Base-by-base conservation (phyloP, 2,329 filamentous ascomycete species). In the Fusarium mexicanum region DNA sequence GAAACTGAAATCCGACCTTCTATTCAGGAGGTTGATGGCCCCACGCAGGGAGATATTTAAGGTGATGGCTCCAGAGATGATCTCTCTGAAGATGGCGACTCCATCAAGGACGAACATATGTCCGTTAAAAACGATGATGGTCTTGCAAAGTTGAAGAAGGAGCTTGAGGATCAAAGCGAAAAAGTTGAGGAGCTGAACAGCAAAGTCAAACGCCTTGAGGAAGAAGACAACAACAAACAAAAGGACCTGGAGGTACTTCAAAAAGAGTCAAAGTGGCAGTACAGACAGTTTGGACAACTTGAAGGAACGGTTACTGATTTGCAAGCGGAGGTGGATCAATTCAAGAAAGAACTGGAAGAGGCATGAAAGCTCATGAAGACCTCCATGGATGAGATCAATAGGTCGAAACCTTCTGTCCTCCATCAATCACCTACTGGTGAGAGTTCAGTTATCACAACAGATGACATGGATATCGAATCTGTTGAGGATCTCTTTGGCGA, bases 311-410 rank as follows among this genome's bases (percentile, higher is more conserved):
- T 18, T 1, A 1, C 5, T 44, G 16, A 12, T 5, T 44, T 44
- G n/a, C 5, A 7, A 18, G 4, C 6, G n/a, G 4, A 18, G 10
- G 16, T 44, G 16, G n/a, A 24, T 8, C 38, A 41, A 14, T 20
- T 41, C 4, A 41, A 43, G 8, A 16, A 16, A 43, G 3, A 43
- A 16, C 40, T n/a, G 22, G 40, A 46, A 26, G 43, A 26, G 43
- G 17, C 6, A 44, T 0, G 0, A 24, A 18, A 8, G 16, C n/a
- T 2, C 2, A 2, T 44, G n/a, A 12, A 1, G 0, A 12, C 16
- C 16, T 4, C 6, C 1, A 5, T 24, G 10, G 10, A 24, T 6
- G 16, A 24, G 10, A 44, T 18, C n/a, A 44, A 44, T 2, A 24
- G 41, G 2, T 24, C 2, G 16, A 24, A 24, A 0, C 2, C 41